A percentile compares a stretch with the other conserved stretches of the same genome.
Evolutionary conservation across 805 yeast genomes (phyloP).

Genomic region (Spathaspora boniae): DNA sequence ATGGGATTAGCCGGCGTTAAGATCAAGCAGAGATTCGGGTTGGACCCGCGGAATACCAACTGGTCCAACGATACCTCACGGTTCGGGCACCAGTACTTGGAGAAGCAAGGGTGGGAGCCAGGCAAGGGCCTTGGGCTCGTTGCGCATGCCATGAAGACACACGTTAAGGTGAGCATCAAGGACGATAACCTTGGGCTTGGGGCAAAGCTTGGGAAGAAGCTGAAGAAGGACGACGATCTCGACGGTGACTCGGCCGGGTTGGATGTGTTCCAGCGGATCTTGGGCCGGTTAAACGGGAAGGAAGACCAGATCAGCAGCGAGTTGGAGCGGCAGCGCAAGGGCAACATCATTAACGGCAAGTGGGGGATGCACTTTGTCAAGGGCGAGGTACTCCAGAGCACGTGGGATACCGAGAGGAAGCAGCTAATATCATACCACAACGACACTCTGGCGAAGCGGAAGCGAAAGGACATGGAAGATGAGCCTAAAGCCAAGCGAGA

Average conservation of each 20-base stretch:
- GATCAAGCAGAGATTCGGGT: slow-evolving; percentile 79
- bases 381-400: slow-evolving; percentile 80
- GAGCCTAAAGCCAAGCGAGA: slow-evolving; percentile 21
- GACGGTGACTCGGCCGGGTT: slow-evolving; percentile 85
- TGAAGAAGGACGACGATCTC: slow-evolving; percentile 64
- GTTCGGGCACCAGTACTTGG: slow-evolving; percentile 85
- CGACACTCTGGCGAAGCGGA: slow-evolving; percentile 16
- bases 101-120: slow-evolving; percentile 86
- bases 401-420: slow-evolving; percentile 67
- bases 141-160: slow-evolving; percentile 65
- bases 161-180: slow-evolving; percentile 78
- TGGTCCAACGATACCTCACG: slow-evolving; percentile 87
- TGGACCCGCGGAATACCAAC: slow-evolving; percentile 88
- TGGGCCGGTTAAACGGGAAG: slow-evolving; percentile 87
- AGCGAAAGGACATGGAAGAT: slow-evolving; percentile 18
- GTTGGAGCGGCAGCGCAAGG: slow-evolving; percentile 64
- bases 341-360: slow-evolving; percentile 73
- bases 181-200: slow-evolving; percentile 87
- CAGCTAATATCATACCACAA: slow-evolving; percentile 13
- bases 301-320: slow-evolving; percentile 63
- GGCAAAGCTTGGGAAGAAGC: slow-evolving; percentile 62
- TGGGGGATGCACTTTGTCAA: slow-evolving; percentile 86
- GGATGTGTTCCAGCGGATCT: slow-evolving; percentile 86
- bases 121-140: slow-evolving; percentile 84
- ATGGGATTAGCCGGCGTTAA: slow-evolving; percentile 86